These are phyloP conservation scores for Straminergon stramineum DNA, from an alignment of 225 moss, liverwort and hornwort genomes.

Conservation along the genomic window DNA sequence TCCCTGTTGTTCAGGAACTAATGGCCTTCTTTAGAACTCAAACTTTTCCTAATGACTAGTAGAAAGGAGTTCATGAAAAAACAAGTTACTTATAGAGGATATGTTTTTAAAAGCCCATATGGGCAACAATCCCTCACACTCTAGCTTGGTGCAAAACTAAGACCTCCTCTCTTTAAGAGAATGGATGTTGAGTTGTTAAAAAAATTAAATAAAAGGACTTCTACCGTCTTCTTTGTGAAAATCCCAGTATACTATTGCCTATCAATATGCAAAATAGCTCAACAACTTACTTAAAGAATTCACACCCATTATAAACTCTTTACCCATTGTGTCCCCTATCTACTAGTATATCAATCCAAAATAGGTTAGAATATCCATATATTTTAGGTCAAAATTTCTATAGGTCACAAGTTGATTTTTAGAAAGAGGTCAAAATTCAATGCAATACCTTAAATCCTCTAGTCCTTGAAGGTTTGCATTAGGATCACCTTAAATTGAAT, in stretches of 20 bases:
- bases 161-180: no score
- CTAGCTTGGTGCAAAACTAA: no score
- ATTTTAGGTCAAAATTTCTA: background rate
- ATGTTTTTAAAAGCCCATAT: background rate
- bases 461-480: background rate
- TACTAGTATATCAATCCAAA: background rate
- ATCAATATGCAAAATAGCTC: background rate
- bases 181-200: background rate
- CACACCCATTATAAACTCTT: background rate
- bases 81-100: no score
- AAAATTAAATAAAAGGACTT: background rate
- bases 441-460: accelerated
- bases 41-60: background rate
- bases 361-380: no score
- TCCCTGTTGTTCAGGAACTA: no score
- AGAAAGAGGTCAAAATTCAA: background rate
- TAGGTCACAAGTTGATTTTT: accelerated
- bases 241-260: background rate
- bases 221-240: background rate
- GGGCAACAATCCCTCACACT: background rate
- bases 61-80: no score
- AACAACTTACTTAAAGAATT: background rate
- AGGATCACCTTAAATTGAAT: accelerated
- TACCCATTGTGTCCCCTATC: accelerated
- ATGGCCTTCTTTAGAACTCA: no score